Percentiles rank a stretch among this genome's conserved stretches.
These are phyloP conservation scores for Citrus mangshanensis DNA, from an alignment of 345 rosid genomes.

Conservation along the genomic window DNA sequence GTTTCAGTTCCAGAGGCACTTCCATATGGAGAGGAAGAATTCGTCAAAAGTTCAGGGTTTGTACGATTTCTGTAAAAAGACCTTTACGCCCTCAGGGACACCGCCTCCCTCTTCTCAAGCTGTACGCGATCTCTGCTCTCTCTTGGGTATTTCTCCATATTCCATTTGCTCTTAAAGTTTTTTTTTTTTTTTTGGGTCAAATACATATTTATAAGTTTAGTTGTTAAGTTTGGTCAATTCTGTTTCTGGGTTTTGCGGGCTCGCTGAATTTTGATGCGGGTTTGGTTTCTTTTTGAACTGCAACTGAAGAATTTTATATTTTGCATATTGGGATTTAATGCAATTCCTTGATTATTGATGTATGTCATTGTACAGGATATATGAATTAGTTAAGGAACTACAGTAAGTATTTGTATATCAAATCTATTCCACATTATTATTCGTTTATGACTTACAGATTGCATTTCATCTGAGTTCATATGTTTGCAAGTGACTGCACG, in stretches of 20 bases:
- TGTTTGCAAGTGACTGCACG: background rate
- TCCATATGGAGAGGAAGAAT: conserved; percentile 41
- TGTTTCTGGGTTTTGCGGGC: conserved; percentile 17
- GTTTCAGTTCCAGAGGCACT: conserved; percentile 32
- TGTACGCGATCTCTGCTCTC: conserved; percentile 48
- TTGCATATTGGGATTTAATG: background rate
- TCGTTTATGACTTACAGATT: background rate
- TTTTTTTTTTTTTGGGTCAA: background rate
- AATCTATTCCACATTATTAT: background rate
- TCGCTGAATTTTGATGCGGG: conserved; percentile 9
- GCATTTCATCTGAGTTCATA: background rate
- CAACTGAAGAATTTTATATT: background rate
- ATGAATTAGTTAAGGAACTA: background rate
- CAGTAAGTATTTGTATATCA: background rate
- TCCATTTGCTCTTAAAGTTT: background rate
- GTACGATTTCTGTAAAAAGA: conserved; percentile 60
- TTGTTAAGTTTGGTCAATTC: conserved; percentile 11
- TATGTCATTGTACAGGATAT: background rate
- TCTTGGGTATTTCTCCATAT: conserved; percentile 53
- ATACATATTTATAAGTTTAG: background rate
- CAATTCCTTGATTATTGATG: background rate
- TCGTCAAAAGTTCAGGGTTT: conserved; percentile 64
- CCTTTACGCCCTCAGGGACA: conserved; percentile 46
- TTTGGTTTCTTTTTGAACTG: conserved; percentile 20
- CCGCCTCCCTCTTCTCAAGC: conserved; percentile 51